These are phyloP conservation scores for Miamiensis avidus DNA, from an alignment of 169 alveolate genomes.

Conservation along the genomic window DNA sequence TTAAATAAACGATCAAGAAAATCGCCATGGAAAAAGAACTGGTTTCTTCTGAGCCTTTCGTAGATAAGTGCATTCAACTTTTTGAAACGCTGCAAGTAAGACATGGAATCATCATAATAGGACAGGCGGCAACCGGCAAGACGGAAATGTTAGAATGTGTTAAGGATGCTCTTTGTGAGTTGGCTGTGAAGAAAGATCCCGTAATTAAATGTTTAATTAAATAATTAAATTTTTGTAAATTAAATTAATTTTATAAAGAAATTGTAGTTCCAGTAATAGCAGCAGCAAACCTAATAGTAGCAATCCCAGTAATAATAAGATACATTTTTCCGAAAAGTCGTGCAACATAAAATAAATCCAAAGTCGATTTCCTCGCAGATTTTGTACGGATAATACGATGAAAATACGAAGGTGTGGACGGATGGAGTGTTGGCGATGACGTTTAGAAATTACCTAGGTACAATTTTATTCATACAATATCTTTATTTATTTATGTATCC, in stretches of 20 bases:
- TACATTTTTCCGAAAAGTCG: background rate
- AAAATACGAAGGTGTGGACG: slow-evolving; percentile 75
- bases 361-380: slow-evolving; percentile 68
- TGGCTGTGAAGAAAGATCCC: background rate
- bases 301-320: too few species aligned
- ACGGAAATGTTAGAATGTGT: slow-evolving; percentile 39
- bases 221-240: too few species aligned
- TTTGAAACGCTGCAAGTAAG: slow-evolving; percentile 91
- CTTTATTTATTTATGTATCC: slow-evolving; percentile 24
- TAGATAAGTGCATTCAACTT: slow-evolving; percentile 77
- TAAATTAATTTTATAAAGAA: too few species aligned
- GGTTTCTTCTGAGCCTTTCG: slow-evolving; percentile 68
- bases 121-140: slow-evolving; percentile 89
- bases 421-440: slow-evolving; percentile 80
- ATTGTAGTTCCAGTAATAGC: too few species aligned
- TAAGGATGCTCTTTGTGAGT: background rate
- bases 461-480: too few species aligned
- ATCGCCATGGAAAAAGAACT: slow-evolving; percentile 6
- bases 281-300: too few species aligned
- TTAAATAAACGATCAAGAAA: background rate
- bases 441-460: slow-evolving; percentile 65
- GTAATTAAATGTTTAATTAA: too few species aligned
- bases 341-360: slow-evolving; percentile 76
- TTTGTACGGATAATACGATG: slow-evolving; percentile 66
- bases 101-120: slow-evolving; percentile 94